A percentile compares a stretch with the other conserved stretches of the same genome.
These are phyloP conservation scores for Entophlyctis luteolus DNA, from an alignment of 192 early-diverging fungal genomes.

Conservation along the genomic window DNA sequence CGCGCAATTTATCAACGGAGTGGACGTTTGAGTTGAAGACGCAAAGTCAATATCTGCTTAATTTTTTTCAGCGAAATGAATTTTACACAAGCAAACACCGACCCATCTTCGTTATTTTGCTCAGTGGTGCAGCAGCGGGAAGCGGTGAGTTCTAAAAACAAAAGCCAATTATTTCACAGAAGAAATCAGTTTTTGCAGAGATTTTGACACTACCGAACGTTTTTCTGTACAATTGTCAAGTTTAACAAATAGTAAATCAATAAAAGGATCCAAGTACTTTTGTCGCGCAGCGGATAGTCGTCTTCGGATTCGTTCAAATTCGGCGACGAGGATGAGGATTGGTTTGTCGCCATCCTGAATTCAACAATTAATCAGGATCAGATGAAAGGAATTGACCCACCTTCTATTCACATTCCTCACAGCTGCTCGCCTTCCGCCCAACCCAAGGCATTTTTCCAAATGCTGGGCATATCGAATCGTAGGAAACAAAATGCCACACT, in stretches of 20 bases:
- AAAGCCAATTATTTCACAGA: neutral
- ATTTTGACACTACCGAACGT: slow-evolving; percentile 7
- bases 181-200: neutral
- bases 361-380: too few species aligned
- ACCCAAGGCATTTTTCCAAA: slow-evolving; percentile 87
- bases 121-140: neutral
- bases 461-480: slow-evolving; percentile 86
- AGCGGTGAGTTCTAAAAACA: slow-evolving; percentile 7
- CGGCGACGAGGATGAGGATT: slow-evolving; percentile 31
- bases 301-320: slow-evolving; percentile 34
- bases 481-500: slow-evolving; percentile 72
- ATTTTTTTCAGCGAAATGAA: neutral
- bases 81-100: neutral
- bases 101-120: slow-evolving; percentile 2
- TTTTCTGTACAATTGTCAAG: slow-evolving; percentile 6
- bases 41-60: neutral
- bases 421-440: slow-evolving; percentile 54
- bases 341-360: too few species aligned
- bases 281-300: neutral
- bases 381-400: too few species aligned
- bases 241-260: neutral
- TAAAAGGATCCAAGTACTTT: neutral
- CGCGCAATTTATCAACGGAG: neutral
- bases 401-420: slow-evolving; percentile 42
- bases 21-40: neutral